These are phyloP conservation scores for Cinnamomum chago DNA, from an alignment of 164 flowering plant genomes.

Conservation along the genomic window DNA sequence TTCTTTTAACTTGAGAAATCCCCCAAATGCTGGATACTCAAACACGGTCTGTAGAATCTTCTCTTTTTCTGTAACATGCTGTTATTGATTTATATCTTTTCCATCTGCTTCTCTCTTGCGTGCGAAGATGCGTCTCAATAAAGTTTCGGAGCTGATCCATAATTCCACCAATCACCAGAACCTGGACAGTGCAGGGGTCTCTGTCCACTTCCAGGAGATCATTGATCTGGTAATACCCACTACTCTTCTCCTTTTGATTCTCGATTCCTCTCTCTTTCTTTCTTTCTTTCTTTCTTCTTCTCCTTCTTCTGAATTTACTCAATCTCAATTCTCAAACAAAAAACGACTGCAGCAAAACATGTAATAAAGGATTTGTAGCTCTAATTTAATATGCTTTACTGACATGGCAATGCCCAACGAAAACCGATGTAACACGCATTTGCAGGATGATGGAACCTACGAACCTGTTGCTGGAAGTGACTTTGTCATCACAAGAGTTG, in stretches of 20 bases:
- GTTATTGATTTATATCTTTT: too few relatives aligned
- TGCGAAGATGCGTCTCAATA: constrained; percentile 85
- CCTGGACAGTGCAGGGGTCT: constrained; percentile 88
- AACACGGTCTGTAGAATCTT: neutral
- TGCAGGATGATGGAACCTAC: constrained; percentile 77
- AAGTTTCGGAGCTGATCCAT: constrained; percentile 96
- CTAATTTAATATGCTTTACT: neutral
- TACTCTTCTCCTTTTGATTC: neutral
- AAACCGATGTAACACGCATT: neutral
- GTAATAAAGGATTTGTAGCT: neutral
- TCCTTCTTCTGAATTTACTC: neutral
- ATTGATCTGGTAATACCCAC: constrained; percentile 59
- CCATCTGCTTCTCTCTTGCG: too few relatives aligned
- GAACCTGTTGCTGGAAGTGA: constrained; percentile 84
- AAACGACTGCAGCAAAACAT: neutral
- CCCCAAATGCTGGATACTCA: too few relatives aligned
- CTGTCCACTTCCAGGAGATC: constrained; percentile 94
- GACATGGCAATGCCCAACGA: neutral
- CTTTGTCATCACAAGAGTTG: constrained; percentile 76
- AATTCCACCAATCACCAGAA: constrained; percentile 95
- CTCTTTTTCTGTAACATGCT: neutral
- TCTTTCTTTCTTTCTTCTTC: too few relatives aligned
- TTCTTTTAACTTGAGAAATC: too few relatives aligned
- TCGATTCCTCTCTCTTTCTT: too few relatives aligned
- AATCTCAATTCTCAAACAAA: neutral